Conservation (phyloP, 2,329 filamentous ascomycete species). For the Coniochaeta pulveracea region DNA sequence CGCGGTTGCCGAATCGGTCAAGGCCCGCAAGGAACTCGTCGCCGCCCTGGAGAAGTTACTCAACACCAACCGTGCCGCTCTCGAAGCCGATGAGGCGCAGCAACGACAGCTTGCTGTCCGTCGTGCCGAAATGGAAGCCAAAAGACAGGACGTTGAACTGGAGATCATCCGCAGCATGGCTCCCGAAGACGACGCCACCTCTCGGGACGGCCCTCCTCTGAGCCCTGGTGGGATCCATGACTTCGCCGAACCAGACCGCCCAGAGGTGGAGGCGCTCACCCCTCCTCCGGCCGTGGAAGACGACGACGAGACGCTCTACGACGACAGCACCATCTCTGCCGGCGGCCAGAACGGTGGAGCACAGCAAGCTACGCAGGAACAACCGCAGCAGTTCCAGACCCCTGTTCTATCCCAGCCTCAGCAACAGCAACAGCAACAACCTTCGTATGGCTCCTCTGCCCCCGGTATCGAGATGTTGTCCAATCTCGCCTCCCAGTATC, state of each 20-base stretch:
- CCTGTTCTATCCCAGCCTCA: conserved; percentile 13
- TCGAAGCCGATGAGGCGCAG: conserved; percentile 59
- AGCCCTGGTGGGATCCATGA: conserved; percentile 34
- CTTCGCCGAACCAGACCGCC: conserved; percentile 27
- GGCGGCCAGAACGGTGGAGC: conserved; percentile 4
- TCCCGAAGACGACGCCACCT: conserved; percentile 39
- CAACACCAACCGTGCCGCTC: conserved; percentile 56
- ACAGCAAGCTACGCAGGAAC: conserved; percentile 8
- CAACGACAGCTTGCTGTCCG: conserved; percentile 53
- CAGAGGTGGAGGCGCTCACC: conserved; percentile 61
- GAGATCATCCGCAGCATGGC: conserved; percentile 79
- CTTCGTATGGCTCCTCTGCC: conserved; percentile 13
- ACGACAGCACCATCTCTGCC: conserved; percentile 12
- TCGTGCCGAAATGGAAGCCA: conserved; percentile 62
- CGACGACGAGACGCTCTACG: conserved; percentile 20
- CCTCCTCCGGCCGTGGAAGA: conserved; percentile 63
- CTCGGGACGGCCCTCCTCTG: background rate
- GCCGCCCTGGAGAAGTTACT: conserved; percentile 74
- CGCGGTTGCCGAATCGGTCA: conserved; percentile 80
- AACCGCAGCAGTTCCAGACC: conserved; percentile 9
- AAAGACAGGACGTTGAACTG: conserved; percentile 82
- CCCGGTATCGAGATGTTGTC: conserved; percentile 28
- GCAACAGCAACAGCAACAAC: conserved; percentile 10
- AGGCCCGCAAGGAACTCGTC: conserved; percentile 69
- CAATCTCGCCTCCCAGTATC: conserved; percentile 30